Conservation (phyloP, 192 early-diverging fungal genomes). For the Podila minutissima region DNA sequence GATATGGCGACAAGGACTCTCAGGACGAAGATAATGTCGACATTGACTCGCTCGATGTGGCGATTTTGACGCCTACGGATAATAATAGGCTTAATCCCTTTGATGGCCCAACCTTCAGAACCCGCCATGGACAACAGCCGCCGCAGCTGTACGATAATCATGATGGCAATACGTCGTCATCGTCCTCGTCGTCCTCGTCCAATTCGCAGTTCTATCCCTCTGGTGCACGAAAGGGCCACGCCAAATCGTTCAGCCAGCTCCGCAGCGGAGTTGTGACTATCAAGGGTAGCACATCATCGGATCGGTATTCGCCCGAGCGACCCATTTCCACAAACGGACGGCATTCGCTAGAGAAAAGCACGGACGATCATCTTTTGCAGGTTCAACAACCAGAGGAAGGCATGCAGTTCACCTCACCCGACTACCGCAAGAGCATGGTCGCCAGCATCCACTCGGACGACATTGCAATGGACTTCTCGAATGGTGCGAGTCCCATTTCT, state of each 20-base stretch:
- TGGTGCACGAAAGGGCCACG: background rate
- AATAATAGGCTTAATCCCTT: background rate
- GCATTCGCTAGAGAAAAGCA: background rate
- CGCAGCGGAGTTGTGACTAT: background rate
- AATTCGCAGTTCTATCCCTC: background rate
- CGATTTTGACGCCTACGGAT: background rate
- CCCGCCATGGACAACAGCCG: background rate
- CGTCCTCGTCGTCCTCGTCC: background rate
- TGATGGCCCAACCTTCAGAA: background rate
- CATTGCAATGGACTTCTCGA: constrained; percentile 6
- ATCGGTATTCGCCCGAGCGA: background rate
- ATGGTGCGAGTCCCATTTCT: background rate
- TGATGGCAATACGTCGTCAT: background rate
- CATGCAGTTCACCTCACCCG: constrained; percentile 41
- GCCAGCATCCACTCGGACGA: constrained; percentile 29
- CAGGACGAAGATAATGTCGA: background rate
- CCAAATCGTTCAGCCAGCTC: background rate
- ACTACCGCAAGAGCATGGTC: constrained; percentile 33
- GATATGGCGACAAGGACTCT: too few species aligned
- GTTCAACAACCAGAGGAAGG: constrained; percentile 1
- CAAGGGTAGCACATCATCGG: background rate
- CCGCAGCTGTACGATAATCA: background rate
- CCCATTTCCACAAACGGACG: background rate
- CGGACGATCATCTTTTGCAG: background rate
- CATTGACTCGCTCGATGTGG: background rate